Conservation (phyloP, 2,329 filamentous ascomycete species). For the Fusarium pseudoanthophilum region DNA sequence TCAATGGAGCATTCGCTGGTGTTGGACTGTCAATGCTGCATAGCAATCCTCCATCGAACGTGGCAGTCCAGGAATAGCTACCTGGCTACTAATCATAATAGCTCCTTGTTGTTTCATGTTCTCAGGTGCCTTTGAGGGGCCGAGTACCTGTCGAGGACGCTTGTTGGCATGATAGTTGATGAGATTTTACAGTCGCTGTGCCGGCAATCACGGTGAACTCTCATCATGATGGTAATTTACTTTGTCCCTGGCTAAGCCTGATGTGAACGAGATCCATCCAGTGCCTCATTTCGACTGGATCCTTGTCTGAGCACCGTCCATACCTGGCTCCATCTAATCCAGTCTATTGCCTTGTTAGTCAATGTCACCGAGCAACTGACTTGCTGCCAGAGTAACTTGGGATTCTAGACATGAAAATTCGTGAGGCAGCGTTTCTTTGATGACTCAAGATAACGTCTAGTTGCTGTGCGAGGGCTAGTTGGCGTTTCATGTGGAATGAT, state of each 20-base stretch:
- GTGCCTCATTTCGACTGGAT: constrained; percentile 42
- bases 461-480: constrained; percentile 13
- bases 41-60: constrained; percentile 14
- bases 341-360: constrained; percentile 25
- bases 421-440: background rate
- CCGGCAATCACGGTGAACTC: constrained; percentile 21
- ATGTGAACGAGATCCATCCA: constrained; percentile 42
- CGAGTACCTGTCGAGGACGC: constrained; percentile 13
- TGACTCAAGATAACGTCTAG: constrained; percentile 1
- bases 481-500: constrained; percentile 16
- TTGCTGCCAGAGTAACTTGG: constrained; percentile 5
- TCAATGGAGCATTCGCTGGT: background rate
- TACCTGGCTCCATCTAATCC: constrained; percentile 19
- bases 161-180: constrained; percentile 10
- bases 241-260: constrained; percentile 37
- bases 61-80: constrained; percentile 11
- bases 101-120: constrained; percentile 30
- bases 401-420: constrained; percentile 7
- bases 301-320: constrained; percentile 22
- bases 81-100: background rate
- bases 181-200: constrained; percentile 14
- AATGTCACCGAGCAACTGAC: constrained; percentile 34
- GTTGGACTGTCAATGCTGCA: background rate
- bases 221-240: constrained; percentile 35
- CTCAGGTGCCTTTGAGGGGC: constrained; percentile 4